Evolutionary conservation across 257 asterid species (phyloP).

Genomic region (Thymus quinquecostatus): DNA sequence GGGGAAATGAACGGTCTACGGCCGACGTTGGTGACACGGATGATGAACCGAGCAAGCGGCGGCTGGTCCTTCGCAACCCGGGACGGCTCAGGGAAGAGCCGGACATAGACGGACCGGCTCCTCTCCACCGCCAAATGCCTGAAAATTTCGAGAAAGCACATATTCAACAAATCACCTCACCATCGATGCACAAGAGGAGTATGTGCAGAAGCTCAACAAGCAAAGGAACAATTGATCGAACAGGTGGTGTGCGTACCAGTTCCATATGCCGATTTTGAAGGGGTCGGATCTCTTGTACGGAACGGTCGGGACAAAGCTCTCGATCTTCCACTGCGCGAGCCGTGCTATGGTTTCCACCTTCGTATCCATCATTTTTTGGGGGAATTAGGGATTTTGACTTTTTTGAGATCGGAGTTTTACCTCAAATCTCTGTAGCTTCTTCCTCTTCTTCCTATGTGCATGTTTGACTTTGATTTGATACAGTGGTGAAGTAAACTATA

Average conservation of each 20-base stretch:
- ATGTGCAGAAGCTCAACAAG: background rate
- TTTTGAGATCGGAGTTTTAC: background rate
- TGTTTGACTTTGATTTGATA: too few species aligned
- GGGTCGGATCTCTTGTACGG: conserved; percentile 81
- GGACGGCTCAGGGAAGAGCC: conserved; percentile 79
- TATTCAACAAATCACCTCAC: background rate
- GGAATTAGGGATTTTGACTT: conserved; percentile 19
- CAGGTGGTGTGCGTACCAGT: conserved; percentile 49
- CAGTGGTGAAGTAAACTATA: too few species aligned
- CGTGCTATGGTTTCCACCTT: conserved; percentile 79
- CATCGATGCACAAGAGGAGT: background rate
- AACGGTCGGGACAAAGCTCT: conserved; percentile 56
- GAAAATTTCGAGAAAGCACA: background rate
- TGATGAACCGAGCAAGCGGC: conserved; percentile 74
- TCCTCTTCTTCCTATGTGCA: background rate
- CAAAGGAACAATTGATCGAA: background rate
- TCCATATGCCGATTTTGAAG: conserved; percentile 82
- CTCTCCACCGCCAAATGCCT: conserved; percentile 73
- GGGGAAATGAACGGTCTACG: conserved; percentile 75
- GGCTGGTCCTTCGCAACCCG: conserved; percentile 84
- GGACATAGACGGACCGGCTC: conserved; percentile 62
- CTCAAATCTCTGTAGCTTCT: background rate
- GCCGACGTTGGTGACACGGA: conserved; percentile 64
- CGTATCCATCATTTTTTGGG: conserved; percentile 46
- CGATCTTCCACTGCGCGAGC: conserved; percentile 86